Evolutionary conservation across 73 alveolate species (phyloP), one percentile per base, ranked within the genome.

Genomic region (Uronychia binucleata): DNA sequence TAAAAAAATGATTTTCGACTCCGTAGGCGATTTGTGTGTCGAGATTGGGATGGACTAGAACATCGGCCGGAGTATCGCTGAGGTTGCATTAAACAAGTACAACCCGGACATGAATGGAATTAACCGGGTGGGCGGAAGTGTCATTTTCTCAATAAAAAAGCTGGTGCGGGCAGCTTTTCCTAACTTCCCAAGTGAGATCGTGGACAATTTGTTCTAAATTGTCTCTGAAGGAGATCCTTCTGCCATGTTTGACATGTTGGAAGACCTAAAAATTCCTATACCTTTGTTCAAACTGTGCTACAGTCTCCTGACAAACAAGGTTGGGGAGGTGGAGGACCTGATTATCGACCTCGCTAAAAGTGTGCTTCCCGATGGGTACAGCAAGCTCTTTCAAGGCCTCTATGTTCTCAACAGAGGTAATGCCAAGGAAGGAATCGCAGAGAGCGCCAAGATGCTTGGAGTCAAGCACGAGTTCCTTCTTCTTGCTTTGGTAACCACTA

Each of bases 171-270:
- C 5, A 1, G 25, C 34, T 19, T 34, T 78, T 31, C 85, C 85
- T 19, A 34, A 78, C 29, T 34, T 78, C 5, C 28, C 11, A n/a
- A 14, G 35, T 25, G 85, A 78, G 33, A 34, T 78, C 14, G 85
- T 78, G 1, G 85, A 78, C 29, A n/a, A 19, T 1, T 19, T 34
- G 11, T 25, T 78, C 58, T 34, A 78, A 33, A 34, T 78, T 26
- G 85, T 78, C 33, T n/a, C 58, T 1, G 85, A 33, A 34, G 85
- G 77, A 11, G 85, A 78, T 34, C 75, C 77, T n/a, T n/a, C n/a
- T n/a, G n/a, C n/a, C n/a, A n/a, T n/a, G n/a, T n/a, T n/a, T n/a
- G n/a, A n/a, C n/a, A n/a, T n/a, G n/a, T n/a, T n/a, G n/a, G n/a
- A n/a, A n/a, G n/a, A n/a, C n/a, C n/a, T n/a, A n/a, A n/a, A n/a